Base-by-base conservation (phyloP, 768 basidiomycete species). In the Kwoniella sp. region DNA sequence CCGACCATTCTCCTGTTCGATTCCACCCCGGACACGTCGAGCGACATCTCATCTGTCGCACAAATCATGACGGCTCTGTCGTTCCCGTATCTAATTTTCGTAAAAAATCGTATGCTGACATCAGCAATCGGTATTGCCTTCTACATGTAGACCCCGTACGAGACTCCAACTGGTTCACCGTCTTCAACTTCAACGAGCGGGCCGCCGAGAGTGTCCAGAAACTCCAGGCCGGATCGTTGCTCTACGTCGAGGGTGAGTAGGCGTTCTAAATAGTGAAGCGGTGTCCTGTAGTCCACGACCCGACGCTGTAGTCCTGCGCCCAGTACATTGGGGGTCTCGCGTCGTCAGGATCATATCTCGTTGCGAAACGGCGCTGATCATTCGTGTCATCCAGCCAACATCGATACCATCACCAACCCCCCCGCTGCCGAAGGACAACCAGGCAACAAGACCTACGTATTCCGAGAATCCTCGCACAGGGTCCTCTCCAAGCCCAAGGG, bases 81-180 rank as follows among this genome's bases (percentile, higher is more conserved):
- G n/a, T n/a, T n/a, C n/a, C n/a, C n/a, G n/a, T n/a, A n/a, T n/a
- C n/a, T n/a, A n/a, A n/a, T n/a, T n/a, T n/a, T n/a, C n/a, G n/a
- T n/a, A n/a, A n/a, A n/a, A n/a, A n/a, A n/a, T n/a, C n/a, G n/a
- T 41, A 41, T 51, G 29, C 59, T 45, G 20, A 7, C 15, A 12
- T 29, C 26, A 3, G 9, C 17, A 3, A 51, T n/a, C n/a, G n/a
- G n/a, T n/a, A n/a, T n/a, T n/a, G n/a, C n/a, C n/a, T 12, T 53
- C 23, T 26, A 11, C 51, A 8, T 51, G 5, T 28, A 67, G 66
- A 67, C 47, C 67, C 67, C n/a, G 48, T 64, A n/a, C 55, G 67
- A 51, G 67, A 68, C 2, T 61, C 67, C 15, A 59, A 53, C 41
- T 64, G 67, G 67, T 68, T 60, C 63, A 68, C 67, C 63, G 60